A percentile compares a stretch with the other conserved stretches of the same genome.
Evolutionary conservation across 164 flowering plant genomes (phyloP).

Genomic region (Magnolia officinalis): DNA sequence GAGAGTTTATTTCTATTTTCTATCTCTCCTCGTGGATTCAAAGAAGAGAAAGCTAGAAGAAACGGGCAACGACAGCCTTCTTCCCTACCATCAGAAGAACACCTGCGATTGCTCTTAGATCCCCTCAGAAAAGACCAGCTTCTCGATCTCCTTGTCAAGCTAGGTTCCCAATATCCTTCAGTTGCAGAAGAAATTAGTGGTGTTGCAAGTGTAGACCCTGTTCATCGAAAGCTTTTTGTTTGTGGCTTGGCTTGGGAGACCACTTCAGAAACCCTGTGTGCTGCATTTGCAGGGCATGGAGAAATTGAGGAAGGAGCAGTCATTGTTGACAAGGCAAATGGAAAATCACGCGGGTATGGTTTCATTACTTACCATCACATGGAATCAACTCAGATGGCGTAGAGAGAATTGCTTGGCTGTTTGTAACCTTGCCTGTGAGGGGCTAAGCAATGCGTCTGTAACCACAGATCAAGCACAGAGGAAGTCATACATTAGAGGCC

Average conservation of each 20-base stretch:
- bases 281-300: slow-evolving; percentile 66
- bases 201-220: slow-evolving; percentile 73
- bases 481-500: slow-evolving; percentile 65
- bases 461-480: slow-evolving; percentile 58
- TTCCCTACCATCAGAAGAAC: slow-evolving; percentile 21
- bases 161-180: slow-evolving; percentile 63
- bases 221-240: slow-evolving; percentile 80
- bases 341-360: slow-evolving; percentile 80
- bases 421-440: slow-evolving; percentile 72
- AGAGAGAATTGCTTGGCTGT: slow-evolving; percentile 62
- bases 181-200: slow-evolving; percentile 70
- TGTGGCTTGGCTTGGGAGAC: slow-evolving; percentile 82
- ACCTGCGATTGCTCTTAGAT: slow-evolving; percentile 48
- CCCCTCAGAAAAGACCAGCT: slow-evolving; percentile 64
- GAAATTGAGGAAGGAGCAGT: slow-evolving; percentile 84
- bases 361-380: slow-evolving; percentile 65
- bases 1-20: no score
- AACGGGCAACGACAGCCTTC: slow-evolving; percentile 10
- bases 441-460: slow-evolving; percentile 38
- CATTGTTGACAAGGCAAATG: slow-evolving; percentile 57
- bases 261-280: slow-evolving; percentile 76
- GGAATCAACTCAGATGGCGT: slow-evolving; percentile 66
- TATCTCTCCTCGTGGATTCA: background rate
- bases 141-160: slow-evolving; percentile 52
- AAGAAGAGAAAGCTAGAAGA: slow-evolving; percentile 68